Percentiles rank a stretch among this genome's conserved stretches.
Evolutionary conservation across 2,329 filamentous ascomycete genomes (phyloP).

Genomic region (Diaporthe caulivora): DNA sequence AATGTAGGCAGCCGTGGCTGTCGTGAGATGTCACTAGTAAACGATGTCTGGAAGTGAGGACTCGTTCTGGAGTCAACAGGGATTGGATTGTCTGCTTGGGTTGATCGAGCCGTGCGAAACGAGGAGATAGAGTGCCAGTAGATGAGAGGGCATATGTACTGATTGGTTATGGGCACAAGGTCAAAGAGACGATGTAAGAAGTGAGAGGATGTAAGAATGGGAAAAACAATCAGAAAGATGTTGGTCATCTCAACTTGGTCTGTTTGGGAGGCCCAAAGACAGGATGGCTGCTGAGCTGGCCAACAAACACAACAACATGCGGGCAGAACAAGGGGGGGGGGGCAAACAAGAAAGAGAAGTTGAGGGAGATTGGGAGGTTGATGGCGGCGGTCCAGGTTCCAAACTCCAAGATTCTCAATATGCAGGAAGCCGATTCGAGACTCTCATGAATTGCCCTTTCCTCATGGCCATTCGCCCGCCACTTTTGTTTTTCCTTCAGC

Average conservation of each 20-base stretch:
- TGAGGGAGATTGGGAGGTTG: too few species aligned
- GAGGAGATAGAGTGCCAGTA: too few species aligned
- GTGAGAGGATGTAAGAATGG: background rate
- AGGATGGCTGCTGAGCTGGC: background rate
- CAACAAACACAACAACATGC: background rate
- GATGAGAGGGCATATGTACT: background rate
- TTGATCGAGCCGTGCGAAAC: background rate
- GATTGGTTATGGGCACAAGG: background rate
- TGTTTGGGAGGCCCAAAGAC: background rate
- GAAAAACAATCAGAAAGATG: background rate
- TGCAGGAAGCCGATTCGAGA: slow-evolving; percentile 10
- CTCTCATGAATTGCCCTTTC: slow-evolving; percentile 3
- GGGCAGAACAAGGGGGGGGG: background rate
- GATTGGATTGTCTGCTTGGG: background rate
- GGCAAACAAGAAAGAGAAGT: background rate
- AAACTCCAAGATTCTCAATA: background rate
- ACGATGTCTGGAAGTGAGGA: background rate
- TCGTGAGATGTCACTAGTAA: background rate
- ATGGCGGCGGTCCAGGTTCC: background rate
- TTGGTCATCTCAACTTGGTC: background rate
- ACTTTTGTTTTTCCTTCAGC: background rate
- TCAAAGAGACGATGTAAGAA: too few species aligned
- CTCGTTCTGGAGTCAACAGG: background rate
- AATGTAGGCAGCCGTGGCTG: background rate
- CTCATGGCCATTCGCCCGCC: too few species aligned